A percentile compares a stretch with the other conserved stretches of the same genome.
phyloP scores from a whole-genome alignment of 2,329 filamentous ascomycete species.

The Fusarium neocosmosporiellum region DNA sequence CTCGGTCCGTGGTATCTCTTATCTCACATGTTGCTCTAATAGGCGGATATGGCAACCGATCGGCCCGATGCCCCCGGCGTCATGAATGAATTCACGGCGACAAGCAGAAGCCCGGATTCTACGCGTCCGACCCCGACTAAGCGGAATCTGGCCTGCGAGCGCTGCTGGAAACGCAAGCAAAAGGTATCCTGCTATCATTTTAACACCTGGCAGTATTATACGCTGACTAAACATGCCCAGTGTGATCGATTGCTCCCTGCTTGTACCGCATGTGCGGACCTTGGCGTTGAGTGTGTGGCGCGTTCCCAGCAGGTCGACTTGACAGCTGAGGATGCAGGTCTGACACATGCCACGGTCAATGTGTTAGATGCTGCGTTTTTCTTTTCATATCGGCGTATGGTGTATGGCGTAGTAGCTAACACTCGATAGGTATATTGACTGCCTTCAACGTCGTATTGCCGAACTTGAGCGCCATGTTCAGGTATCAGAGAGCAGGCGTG shows the following conservation, averaged over 20 bases:
- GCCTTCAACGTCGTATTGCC: slow-evolving; percentile 8
- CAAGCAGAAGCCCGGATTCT: slow-evolving; percentile 6
- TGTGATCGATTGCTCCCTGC: slow-evolving; percentile 14
- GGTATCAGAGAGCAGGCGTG: slow-evolving; percentile 1
- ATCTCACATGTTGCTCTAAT: background rate
- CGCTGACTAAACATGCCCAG: background rate
- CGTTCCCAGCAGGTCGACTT: slow-evolving; percentile 28
- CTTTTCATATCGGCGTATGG: too few relatives aligned
- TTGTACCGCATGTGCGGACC: slow-evolving; percentile 18
- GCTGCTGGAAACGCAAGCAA: slow-evolving; percentile 34
- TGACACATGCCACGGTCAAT: slow-evolving; percentile 21
- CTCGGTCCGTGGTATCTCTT: slow-evolving; percentile 3
- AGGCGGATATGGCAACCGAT: slow-evolving; percentile 14
- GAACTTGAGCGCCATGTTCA: slow-evolving; percentile 20
- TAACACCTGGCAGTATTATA: background rate
- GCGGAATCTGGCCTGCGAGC: slow-evolving; percentile 25
- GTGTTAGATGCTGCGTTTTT: background rate
- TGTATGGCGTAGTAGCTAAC: background rate
- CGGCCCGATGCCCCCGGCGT: slow-evolving; percentile 6
- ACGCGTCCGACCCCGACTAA: slow-evolving; percentile 4
- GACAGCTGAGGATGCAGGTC: slow-evolving; percentile 11
- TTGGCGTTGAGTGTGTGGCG: slow-evolving; percentile 20
- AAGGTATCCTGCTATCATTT: background rate
- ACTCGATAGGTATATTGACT: background rate
- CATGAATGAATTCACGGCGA: slow-evolving; percentile 5